Percentiles rank a stretch among this genome's conserved stretches.
These are phyloP conservation scores for Podospora sp. DNA, from an alignment of 495 filamentous ascomycete genomes.

Conservation along the genomic window DNA sequence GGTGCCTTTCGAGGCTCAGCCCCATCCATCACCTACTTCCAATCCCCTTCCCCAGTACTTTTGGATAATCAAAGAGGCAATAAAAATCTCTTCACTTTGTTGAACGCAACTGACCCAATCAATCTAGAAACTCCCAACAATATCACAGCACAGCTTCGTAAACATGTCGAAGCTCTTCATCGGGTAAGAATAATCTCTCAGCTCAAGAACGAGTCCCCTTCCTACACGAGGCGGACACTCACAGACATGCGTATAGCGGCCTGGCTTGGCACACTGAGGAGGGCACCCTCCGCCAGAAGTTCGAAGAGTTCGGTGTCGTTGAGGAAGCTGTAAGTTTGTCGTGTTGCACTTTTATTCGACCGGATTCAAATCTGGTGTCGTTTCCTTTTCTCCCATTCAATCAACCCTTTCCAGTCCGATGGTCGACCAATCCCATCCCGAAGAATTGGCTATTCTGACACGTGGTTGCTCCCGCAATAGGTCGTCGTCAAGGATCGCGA, in stretches of 20 bases:
- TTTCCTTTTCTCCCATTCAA: not conserved
- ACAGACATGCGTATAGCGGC: conserved; percentile 60
- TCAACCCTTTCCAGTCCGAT: not conserved
- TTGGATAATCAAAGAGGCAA: not conserved
- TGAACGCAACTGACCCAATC: not conserved
- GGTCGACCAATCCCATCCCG: not conserved
- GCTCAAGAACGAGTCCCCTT: not conserved
- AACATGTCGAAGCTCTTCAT: conserved; percentile 88
- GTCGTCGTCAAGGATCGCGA: conserved; percentile 98
- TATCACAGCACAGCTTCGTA: not conserved
- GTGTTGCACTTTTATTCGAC: conserved; percentile 21
- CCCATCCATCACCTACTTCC: not conserved
- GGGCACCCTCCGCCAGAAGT: conserved; percentile 75
- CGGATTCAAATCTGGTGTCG: not conserved
- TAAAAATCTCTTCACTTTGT: conserved; percentile 13
- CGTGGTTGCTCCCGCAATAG: conserved; percentile 47
- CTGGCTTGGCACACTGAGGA: conserved; percentile 98
- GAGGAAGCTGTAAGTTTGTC: conserved; percentile 89
- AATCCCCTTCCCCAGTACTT: not conserved
- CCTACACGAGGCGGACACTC: conserved; percentile 18
- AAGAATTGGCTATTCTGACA: conserved; percentile 26
- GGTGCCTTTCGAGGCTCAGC: conserved; percentile 1
- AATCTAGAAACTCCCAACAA: not conserved
- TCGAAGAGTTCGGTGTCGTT: conserved; percentile 83
- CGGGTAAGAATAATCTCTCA: conserved; percentile 60